Conservation (phyloP, 768 basidiomycete genomes). For the Serendipita sp. region DNA sequence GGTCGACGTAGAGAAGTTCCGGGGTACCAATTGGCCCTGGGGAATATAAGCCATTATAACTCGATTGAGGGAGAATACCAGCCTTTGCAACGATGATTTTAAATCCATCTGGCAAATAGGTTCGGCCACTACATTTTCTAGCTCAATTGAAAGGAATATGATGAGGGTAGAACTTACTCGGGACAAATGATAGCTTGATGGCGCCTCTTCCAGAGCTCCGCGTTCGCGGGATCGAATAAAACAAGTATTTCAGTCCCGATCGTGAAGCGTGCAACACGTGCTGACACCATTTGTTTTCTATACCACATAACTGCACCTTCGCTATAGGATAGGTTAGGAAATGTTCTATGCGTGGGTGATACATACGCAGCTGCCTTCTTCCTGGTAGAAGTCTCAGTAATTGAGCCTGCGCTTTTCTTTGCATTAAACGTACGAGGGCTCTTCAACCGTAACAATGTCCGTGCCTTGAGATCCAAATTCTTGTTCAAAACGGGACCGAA, state of each 20-base stretch:
- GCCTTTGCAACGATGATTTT: neutral
- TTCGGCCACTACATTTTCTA: too few relatives aligned
- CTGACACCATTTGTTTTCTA: neutral
- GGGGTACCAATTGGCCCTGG: neutral
- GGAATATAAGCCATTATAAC: neutral
- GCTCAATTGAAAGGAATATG: too few relatives aligned
- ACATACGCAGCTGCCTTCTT: neutral
- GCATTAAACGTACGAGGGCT: neutral
- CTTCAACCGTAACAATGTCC: neutral
- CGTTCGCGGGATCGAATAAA: neutral
- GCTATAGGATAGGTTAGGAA: neutral
- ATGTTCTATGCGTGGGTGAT: neutral
- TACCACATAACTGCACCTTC: conserved; percentile 4
- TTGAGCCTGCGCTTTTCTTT: neutral
- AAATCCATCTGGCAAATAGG: neutral
- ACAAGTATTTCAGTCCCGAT: neutral
- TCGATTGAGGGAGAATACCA: neutral
- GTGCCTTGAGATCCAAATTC: neutral
- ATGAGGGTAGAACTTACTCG: too few relatives aligned
- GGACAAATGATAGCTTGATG: neutral
- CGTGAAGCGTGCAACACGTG: neutral
- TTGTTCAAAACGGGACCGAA: neutral
- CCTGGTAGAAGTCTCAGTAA: neutral
- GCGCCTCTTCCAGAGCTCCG: neutral
- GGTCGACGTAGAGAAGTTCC: neutral